A percentile compares a stretch with the other conserved stretches of the same genome.
These are phyloP conservation scores for Lactarius akahatsu DNA, from an alignment of 768 basidiomycete species.

Conservation along the genomic window DNA sequence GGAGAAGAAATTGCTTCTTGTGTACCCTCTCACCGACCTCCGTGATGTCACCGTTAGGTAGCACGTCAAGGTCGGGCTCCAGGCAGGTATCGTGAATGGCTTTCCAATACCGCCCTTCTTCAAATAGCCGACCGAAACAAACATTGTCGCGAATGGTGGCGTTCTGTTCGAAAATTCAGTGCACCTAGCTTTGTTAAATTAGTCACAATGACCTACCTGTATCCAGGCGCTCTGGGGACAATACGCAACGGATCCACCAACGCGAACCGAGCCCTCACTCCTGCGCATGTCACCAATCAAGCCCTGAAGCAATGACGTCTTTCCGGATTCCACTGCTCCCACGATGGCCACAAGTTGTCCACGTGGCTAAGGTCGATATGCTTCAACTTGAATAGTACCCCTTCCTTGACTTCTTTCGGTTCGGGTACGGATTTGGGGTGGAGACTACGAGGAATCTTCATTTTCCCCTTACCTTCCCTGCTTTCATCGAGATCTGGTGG, in stretches of 20 bases:
- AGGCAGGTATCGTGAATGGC: constrained; percentile 76
- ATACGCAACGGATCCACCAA: constrained; percentile 77
- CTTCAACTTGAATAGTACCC: constrained; percentile 58
- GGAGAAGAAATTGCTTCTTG: neutral
- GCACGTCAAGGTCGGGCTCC: constrained; percentile 74
- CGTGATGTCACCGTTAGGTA: constrained; percentile 75
- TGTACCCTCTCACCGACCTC: constrained; percentile 74
- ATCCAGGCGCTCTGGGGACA: constrained; percentile 95
- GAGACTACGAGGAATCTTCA: constrained; percentile 11
- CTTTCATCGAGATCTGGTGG: constrained; percentile 48
- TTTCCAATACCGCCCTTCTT: constrained; percentile 79
- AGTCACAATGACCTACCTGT: constrained; percentile 45
- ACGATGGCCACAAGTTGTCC: constrained; percentile 85
- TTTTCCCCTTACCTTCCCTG: constrained; percentile 31
- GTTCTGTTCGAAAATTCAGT: constrained; percentile 44
- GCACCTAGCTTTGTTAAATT: constrained; percentile 1
- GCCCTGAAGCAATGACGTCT: constrained; percentile 69
- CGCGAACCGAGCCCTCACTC: constrained; percentile 60
- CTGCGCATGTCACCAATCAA: constrained; percentile 82
- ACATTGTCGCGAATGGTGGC: constrained; percentile 88
- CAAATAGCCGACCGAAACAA: constrained; percentile 81
- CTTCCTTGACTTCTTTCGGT: constrained; percentile 38
- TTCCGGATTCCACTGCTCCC: constrained; percentile 69
- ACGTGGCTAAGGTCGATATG: constrained; percentile 64
- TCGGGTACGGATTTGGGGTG: constrained; percentile 13